Percentiles rank a stretch among this genome's conserved stretches.
Conservation (phyloP, 768 basidiomycete genomes). For the Mycena maculata region DNA sequence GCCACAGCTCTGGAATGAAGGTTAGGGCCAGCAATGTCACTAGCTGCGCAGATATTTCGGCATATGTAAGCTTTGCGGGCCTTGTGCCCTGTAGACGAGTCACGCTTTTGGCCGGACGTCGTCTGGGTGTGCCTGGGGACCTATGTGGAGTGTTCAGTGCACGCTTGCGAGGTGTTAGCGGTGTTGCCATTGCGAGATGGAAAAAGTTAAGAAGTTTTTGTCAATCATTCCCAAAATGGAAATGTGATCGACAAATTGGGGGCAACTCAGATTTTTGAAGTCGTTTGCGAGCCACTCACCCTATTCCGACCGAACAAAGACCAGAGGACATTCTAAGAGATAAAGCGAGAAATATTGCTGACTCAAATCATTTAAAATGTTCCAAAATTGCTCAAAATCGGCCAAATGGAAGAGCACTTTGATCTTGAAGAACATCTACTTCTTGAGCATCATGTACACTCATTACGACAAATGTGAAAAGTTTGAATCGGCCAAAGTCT, state of each 20-base stretch:
- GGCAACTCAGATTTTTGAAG: too few species aligned
- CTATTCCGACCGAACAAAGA: neutral
- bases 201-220: constrained; percentile 3
- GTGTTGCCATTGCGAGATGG: neutral
- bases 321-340: neutral
- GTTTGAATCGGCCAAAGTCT: neutral
- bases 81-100: neutral
- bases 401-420: too few species aligned
- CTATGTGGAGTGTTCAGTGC: neutral
- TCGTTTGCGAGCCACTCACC: too few species aligned
- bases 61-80: neutral
- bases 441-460: neutral
- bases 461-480: neutral
- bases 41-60: too few species aligned
- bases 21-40: too few species aligned
- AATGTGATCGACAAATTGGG: too few species aligned
- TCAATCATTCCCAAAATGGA: neutral
- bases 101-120: neutral
- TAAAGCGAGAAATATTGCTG: neutral
- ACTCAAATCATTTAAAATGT: too few species aligned
- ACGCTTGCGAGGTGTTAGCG: too few species aligned
- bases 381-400: too few species aligned
- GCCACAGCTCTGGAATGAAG: too few species aligned
- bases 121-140: constrained; percentile 1
- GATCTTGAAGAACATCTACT: neutral